Base-by-base conservation (phyloP, 2,329 filamentous ascomycete genomes). In the Neopestalotiopsis sp. region DNA sequence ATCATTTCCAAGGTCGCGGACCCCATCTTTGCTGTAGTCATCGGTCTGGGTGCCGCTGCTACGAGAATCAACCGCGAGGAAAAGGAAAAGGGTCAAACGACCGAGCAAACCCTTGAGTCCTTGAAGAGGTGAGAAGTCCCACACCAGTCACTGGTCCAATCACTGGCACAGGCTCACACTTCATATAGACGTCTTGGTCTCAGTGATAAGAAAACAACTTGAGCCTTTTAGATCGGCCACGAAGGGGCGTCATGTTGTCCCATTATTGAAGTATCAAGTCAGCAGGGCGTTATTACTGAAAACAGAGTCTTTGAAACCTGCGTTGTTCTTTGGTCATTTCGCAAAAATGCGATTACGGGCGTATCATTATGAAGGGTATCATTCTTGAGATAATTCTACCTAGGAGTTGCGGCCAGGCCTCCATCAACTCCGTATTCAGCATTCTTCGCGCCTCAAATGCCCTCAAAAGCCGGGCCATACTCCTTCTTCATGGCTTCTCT, bases 401-500 rank as follows among this genome's bases (percentile, higher is more conserved):
- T 34, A 40, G 30, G 58, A 24, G 56, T 66, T n/a, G 42, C 64
- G 34, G 62, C 67, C 58, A 30, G 24, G 64, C 32, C 24, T 65
- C 61, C n/a, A 56, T 28, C 38, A 45, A 56, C 62, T 57, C n/a
- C n/a, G 28, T 45, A 68, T 34, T 53, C 45, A 24, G 9, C 45
- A n/a, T 10, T 24, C 14, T 53, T 53, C 17, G 20, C 45, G 57
- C 20, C 13, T 57, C 66, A 69, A 78, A 73, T 84, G 67, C 74
- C 75, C 38, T 81, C 81, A 76, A 84, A 86, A 10, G 80, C 82
- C n/a, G 84, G 81, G 0, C 87, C 88, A 73, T 90, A 91, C 77
- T 92, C 90, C 78, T 89, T 90, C 81, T 86, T 90, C 89, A 92
- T 90, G 63, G 90, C 90, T 79, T 91, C 88, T 64, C 87, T 85